Conservation (phyloP, 2,329 filamentous ascomycete genomes). For the Purpureocillium takamizusanense region DNA sequence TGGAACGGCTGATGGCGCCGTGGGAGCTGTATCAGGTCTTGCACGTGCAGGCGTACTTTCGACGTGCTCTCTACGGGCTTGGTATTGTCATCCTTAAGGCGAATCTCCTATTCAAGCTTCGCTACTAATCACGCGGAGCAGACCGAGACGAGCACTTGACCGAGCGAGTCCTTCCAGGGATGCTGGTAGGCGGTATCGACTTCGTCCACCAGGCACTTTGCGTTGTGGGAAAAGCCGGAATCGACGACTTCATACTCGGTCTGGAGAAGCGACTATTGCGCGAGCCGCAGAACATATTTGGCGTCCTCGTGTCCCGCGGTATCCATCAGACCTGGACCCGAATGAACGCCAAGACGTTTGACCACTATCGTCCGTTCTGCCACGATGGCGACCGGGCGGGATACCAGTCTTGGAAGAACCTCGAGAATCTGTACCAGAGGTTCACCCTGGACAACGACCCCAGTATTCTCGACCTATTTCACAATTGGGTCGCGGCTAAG, state of each 20-base stretch:
- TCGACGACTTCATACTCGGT: constrained; percentile 1
- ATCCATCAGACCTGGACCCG: constrained; percentile 4
- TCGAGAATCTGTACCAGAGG: constrained; percentile 2
- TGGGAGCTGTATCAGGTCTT: constrained; percentile 9
- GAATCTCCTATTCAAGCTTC: no score
- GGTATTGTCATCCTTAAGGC: not conserved
- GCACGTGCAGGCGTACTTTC: constrained; percentile 4
- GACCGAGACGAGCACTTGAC: not conserved
- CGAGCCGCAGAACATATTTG: constrained; percentile 1
- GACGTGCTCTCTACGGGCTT: constrained; percentile 3
- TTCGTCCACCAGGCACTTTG: constrained; percentile 6
- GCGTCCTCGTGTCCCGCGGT: constrained; percentile 7
- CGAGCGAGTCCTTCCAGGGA: constrained; percentile 5
- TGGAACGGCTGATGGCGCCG: constrained; percentile 3
- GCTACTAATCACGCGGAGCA: no score
- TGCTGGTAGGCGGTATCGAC: constrained; percentile 5
- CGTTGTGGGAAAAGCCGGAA: not conserved
- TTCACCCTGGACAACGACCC: not conserved
- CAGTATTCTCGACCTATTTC: constrained; percentile 1
- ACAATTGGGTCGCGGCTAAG: not conserved
- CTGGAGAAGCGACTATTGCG: not conserved
- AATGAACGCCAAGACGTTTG: not conserved
- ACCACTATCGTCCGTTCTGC: constrained; percentile 5
- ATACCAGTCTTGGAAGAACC: constrained; percentile 3
- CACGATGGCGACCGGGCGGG: not conserved